A percentile compares a stretch with the other conserved stretches of the same genome.
phyloP scores from a whole-genome alignment of 331 rosid genomes.

The Pyrus hybrid region DNA sequence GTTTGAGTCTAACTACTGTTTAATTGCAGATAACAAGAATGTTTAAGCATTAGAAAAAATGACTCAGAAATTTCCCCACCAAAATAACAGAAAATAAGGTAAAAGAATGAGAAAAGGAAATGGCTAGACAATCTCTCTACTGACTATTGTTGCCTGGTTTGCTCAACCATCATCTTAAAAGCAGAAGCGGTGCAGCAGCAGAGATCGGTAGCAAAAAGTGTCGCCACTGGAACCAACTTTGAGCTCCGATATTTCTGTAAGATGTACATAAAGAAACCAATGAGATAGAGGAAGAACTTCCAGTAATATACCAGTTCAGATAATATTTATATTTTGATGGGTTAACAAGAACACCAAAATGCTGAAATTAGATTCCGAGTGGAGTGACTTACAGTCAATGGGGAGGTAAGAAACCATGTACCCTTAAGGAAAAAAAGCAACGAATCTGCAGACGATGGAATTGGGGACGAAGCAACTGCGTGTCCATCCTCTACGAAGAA shows the following conservation, averaged over 20 bases:
- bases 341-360: background rate
- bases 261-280: background rate
- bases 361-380: background rate
- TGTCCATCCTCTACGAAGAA: background rate
- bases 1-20: background rate
- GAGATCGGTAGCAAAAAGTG: slow-evolving; percentile 27
- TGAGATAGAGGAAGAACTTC: background rate
- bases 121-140: background rate
- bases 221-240: slow-evolving; percentile 25
- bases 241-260: slow-evolving; percentile 39
- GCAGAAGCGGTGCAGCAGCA: slow-evolving; percentile 28
- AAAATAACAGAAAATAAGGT: background rate
- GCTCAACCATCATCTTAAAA: slow-evolving; percentile 21
- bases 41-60: background rate
- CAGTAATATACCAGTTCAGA: background rate
- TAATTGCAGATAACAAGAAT: background rate
- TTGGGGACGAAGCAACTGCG: background rate
- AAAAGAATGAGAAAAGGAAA: background rate
- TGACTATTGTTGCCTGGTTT: background rate
- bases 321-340: no score
- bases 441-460: slow-evolving; percentile 3
- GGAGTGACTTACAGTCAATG: background rate
- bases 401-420: slow-evolving; percentile 4
- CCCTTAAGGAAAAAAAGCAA: slow-evolving; percentile 40
- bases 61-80: background rate